phyloP scores from a whole-genome alignment of 306 rosid species.

The Adenanthera pavonina region DNA sequence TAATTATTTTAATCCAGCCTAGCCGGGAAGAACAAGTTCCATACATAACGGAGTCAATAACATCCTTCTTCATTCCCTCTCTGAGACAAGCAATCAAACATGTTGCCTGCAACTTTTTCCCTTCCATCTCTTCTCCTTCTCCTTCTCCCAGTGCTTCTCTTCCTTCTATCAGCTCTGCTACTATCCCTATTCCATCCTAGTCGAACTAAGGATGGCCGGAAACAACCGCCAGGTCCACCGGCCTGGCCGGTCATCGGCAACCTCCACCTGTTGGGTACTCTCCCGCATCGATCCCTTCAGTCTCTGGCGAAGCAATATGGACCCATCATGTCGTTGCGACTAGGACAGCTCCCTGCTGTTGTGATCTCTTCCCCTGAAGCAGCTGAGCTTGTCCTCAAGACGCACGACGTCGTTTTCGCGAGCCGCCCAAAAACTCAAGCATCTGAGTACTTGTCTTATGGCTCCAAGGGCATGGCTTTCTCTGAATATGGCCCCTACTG shows the following conservation, averaged over 20 bases:
- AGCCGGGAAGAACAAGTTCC: too few relatives aligned
- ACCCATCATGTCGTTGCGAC: background rate
- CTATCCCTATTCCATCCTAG: too few relatives aligned
- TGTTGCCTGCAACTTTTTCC: background rate
- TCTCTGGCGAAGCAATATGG: background rate
- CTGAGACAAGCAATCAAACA: background rate
- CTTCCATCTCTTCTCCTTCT: background rate
- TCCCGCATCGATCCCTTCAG: background rate
- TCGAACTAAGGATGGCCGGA: background rate
- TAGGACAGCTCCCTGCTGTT: background rate
- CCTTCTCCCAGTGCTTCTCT: background rate
- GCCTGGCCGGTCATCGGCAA: background rate
- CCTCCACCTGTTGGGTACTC: background rate
- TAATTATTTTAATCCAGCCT: too few relatives aligned
- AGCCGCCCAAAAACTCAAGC: background rate
- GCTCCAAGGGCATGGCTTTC: conserved; percentile 14
- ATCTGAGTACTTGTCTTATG: background rate
- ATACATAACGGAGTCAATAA: too few relatives aligned
- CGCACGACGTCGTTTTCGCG: conserved; percentile 25
- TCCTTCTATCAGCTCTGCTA: background rate
- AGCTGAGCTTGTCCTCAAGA: conserved; percentile 45
- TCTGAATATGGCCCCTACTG: conserved; percentile 34
- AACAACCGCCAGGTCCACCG: conserved; percentile 34
- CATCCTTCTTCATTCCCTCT: background rate
- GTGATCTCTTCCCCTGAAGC: conserved; percentile 23